Evolutionary conservation across 352 stramenopile genomes (phyloP), one percentile per base, ranked within the genome.

Genomic region (Albugo laibachii): DNA sequence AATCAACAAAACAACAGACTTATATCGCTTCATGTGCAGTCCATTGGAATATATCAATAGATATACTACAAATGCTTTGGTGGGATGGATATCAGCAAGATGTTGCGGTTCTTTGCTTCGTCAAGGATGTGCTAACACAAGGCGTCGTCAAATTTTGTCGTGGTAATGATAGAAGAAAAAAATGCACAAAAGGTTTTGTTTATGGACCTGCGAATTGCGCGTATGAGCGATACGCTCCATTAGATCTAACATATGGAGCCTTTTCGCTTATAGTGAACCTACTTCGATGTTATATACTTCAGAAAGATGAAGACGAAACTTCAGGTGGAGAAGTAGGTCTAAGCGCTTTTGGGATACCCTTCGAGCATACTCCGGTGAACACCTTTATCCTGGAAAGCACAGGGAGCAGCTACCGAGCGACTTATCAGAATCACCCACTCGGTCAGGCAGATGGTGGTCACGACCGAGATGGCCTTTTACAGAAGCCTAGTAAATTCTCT

Each of bases 81-180:
- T 86, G 73, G 73, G 73, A 86, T 40, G 58, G 54, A 10, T 50
- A 59, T 36, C 79, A 59, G 0, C 73, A 80, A 49, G 65, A 83
- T 0, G 56, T 59, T 1, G 66, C 57, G 0, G 56, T 82, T 24
- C 55, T 85, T 6, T 38, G 75, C 0, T 51, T 83, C 24, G 47
- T 47, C 1, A 70, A 66, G 21, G 70, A 83, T 36, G 54, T 80
- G 18, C 53, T 83, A 0, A 76, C 73, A 0, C 73, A 83, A 37
- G 73, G 73, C 11, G 44, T 67, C 0, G 49, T 61, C 1, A 42
- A 61, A 14, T 8, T 43, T 43, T 43, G 38, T 31, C 24, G 24
- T 31, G 24, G 8, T 8, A 10, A 31, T 31, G 24, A 8, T 31
- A 31, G 8, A 31, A 31, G 8, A 3, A 31, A 31, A 31, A 31